Evolutionary conservation across 768 basidiomycete genomes (phyloP), one percentile per base, ranked within the genome.

Genomic region (Boletellus ananiceps): DNA sequence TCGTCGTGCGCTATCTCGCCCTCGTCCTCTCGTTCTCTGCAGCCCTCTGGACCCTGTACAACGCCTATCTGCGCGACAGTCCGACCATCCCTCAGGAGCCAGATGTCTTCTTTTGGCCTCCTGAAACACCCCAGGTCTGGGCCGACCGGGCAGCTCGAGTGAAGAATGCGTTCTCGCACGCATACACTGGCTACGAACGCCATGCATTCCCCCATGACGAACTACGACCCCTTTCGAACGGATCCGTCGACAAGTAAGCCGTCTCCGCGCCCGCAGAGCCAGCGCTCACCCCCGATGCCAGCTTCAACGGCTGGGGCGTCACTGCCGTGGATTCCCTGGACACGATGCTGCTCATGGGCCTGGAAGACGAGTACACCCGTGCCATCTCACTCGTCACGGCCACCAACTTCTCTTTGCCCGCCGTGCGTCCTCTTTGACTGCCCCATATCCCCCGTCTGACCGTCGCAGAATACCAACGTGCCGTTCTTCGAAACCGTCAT

Each of bases 401-500:
- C 29, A 67, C 73, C 32, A 74, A 77, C 32, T 86, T 88, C 49
- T 66, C 69, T 13, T 61, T 78, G 12, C 61, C 74, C 6, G 44
- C 69, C 38, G 81, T 80, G 60, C 38, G 70, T 42, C 21, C 44
- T 35, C 21, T 41, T 5, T 42, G 12, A 37, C 32, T 36, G 16
- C 4, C 29, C 16, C 2, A 6, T 21, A 9, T 15, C 8, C 4
- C 31, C 13, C 25, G 2, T 12, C 56, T 54, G 29, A 40, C 23
- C 39, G 34, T 14, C 36, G 67, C 42, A 49, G 57, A 66, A 56
- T 67, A 64, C 55, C 71, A 63, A 46, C 0, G 65, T 67, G 0
- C 83, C 83, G 1, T 87, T 83, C 63, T 90, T 89, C 52, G 88
- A 94, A 71, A 94, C 91, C 0, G 81, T 87, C 36, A 96, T 96